Base-by-base conservation (phyloP, 2,329 filamentous ascomycete genomes). In the Colletotrichum sp. region DNA sequence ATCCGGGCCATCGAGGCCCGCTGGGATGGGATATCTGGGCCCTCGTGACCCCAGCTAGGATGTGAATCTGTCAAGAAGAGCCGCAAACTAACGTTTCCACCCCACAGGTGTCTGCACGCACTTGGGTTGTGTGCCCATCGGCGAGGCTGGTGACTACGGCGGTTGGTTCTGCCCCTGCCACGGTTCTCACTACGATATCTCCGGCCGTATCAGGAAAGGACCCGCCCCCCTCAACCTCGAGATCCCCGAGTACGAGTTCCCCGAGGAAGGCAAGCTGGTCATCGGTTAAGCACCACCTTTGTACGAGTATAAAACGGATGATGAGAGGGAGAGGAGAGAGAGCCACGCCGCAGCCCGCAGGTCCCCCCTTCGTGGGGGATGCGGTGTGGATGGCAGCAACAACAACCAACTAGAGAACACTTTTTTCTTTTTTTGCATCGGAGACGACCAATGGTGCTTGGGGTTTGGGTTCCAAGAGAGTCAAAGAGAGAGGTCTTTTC, bases 131-230 rank as follows among this genome's bases (percentile, higher is more conserved):
- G 97, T 99, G 81, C 97, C 97, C 85, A 99, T 99, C 83, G 97
- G 97, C 84, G 97, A 99, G 91, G 95, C 97, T 79, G 97, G 97
- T 86, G 97, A 99, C 88, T 99, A 90, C 84, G 97, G 97, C 86
- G 97, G 97, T 85, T 99, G 97, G 97, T 99, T 99, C 94, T 99
- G 97, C 91, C 97, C 97, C 80, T 99, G 97, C 94, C 97, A 99
- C 92, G 97, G 97, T 87, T 98, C 96, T 81, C 97, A 99, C 91
- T 99, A 99, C 93, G 97, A 99, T 87, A 98, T 99, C 87, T 98
- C 96, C 79, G 97, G 97, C 86, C 96, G 97, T 88, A 95, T 98
- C 92, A 94, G 97, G 90, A 98, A 95, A 92, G 97, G 97, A 80
- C 97, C 97, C 78, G 97, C 97, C 77, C 97, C 97, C 80, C 92